These are phyloP conservation scores for Arachis stenosperma DNA, from an alignment of 306 rosid species.

Conservation along the genomic window DNA sequence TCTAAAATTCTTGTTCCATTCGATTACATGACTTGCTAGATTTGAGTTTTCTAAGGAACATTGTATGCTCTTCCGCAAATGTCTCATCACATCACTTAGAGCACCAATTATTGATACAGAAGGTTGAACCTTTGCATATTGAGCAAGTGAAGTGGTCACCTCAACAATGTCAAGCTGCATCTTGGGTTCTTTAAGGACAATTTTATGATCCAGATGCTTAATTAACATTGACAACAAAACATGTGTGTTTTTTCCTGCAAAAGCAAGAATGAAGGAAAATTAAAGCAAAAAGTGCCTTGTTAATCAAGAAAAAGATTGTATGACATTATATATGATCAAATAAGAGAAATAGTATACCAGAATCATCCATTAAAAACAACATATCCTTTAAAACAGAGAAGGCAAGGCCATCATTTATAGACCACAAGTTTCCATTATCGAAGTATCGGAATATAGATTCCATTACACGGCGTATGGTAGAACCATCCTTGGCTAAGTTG, in stretches of 20 bases:
- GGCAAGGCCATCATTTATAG: conserved; percentile 73
- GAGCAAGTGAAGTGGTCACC: conserved; percentile 76
- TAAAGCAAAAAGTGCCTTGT: conserved; percentile 24
- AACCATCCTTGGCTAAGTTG: conserved; percentile 87
- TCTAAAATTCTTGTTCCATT: conserved; percentile 70
- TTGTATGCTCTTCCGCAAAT: conserved; percentile 81
- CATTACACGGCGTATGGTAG: conserved; percentile 85
- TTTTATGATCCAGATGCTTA: conserved; percentile 92
- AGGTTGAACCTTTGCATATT: conserved; percentile 71
- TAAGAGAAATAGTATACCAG: conserved; percentile 56
- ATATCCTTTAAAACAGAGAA: conserved; percentile 75
- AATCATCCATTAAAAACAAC: conserved; percentile 73
- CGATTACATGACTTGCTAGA: conserved; percentile 51
- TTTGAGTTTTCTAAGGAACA: conserved; percentile 67
- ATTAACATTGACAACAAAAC: conserved; percentile 77
- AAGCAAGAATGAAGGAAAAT: conserved; percentile 21
- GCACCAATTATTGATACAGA: conserved; percentile 76
- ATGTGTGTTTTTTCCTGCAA: conserved; percentile 82
- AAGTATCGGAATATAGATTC: conserved; percentile 89
- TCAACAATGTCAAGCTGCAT: conserved; percentile 85
- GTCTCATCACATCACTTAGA: conserved; percentile 83
- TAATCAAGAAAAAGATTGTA: conserved; percentile 26
- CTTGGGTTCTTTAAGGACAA: conserved; percentile 71
- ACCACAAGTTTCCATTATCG: conserved; percentile 76
- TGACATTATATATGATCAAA: conserved; percentile 27